phyloP scores from a whole-genome alignment of 2,329 filamentous ascomycete species.

The Sarocladium brachiariae region DNA sequence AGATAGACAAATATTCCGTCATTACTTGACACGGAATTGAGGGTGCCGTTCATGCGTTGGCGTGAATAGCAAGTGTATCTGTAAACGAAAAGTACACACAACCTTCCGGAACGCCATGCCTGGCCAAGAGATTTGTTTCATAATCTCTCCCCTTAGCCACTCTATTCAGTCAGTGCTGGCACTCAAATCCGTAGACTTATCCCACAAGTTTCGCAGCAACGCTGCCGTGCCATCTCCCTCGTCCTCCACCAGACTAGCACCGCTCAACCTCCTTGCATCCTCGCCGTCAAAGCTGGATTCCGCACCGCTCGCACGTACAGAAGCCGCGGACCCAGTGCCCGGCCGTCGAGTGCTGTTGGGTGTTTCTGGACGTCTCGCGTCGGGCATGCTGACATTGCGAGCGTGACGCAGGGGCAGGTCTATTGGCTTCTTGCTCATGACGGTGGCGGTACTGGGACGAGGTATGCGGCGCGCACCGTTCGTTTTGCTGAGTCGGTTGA shows the following conservation, averaged over 20 bases:
- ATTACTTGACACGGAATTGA: too few relatives aligned
- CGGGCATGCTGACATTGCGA: slow-evolving; percentile 33
- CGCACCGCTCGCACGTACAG: slow-evolving; percentile 29
- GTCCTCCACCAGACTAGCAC: slow-evolving; percentile 40
- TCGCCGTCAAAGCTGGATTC: slow-evolving; percentile 41
- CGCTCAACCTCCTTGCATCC: slow-evolving; percentile 39
- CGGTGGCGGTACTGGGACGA: slow-evolving; percentile 29
- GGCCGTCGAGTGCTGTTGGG: slow-evolving; percentile 21
- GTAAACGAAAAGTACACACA: too few relatives aligned
- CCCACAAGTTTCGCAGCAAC: slow-evolving; percentile 53
- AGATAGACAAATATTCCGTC: too few relatives aligned
- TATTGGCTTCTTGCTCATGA: slow-evolving; percentile 28
- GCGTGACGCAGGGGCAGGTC: slow-evolving; percentile 26
- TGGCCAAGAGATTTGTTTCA: background rate
- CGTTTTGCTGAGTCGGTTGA: slow-evolving; percentile 32
- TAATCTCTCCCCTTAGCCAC: background rate
- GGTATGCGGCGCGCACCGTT: slow-evolving; percentile 31
- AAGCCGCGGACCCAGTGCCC: background rate
- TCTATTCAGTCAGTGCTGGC: slow-evolving; percentile 38
- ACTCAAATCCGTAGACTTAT: slow-evolving; percentile 52
- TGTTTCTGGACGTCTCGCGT: slow-evolving; percentile 23
- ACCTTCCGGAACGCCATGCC: background rate
- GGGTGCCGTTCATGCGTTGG: too few relatives aligned
- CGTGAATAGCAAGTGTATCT: too few relatives aligned
- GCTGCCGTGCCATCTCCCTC: slow-evolving; percentile 45